A percentile compares a stretch with the other conserved stretches of the same genome.
Conservation (phyloP, 1,284 basidiomycete species). For the Sporisorium graminicola region DNA sequence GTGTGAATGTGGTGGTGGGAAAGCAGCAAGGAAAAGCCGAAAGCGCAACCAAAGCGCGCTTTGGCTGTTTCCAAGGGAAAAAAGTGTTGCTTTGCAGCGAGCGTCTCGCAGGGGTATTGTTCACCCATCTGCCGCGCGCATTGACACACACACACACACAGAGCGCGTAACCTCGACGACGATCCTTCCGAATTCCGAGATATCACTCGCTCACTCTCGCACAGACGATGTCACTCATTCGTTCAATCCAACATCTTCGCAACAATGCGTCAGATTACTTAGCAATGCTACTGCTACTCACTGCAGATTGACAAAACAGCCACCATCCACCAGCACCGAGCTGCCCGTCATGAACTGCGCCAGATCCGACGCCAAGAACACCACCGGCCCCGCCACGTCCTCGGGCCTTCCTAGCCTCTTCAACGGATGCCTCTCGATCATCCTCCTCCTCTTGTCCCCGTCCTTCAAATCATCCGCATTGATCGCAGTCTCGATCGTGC, state of each 20-base stretch:
- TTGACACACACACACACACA: constrained; percentile 6
- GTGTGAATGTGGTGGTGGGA: constrained; percentile 1
- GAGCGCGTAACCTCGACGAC: constrained; percentile 1
- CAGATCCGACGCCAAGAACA: constrained; percentile 81
- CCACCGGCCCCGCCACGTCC: constrained; percentile 81
- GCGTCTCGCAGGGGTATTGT: no score
- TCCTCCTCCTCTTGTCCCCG: constrained; percentile 76
- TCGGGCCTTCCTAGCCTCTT: constrained; percentile 76
- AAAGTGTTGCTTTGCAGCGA: constrained; percentile 14
- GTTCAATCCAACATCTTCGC: neutral
- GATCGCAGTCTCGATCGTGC: constrained; percentile 80
- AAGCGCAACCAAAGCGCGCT: neutral
- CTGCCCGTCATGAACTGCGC: constrained; percentile 80
- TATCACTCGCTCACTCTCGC: constrained; percentile 1
- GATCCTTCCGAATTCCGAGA: constrained; percentile 8
- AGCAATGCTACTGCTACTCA: constrained; percentile 68
- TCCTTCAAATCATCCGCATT: constrained; percentile 82
- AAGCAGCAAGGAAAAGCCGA: neutral
- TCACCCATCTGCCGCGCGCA: neutral
- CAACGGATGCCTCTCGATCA: constrained; percentile 78
- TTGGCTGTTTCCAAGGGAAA: neutral
- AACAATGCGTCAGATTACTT: neutral
- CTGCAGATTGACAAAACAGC: constrained; percentile 82
- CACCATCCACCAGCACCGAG: constrained; percentile 81
- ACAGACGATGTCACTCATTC: neutral